Evolutionary conservation across 1,139 yeast species (phyloP).

Genomic region (Kazachstania sp.): DNA sequence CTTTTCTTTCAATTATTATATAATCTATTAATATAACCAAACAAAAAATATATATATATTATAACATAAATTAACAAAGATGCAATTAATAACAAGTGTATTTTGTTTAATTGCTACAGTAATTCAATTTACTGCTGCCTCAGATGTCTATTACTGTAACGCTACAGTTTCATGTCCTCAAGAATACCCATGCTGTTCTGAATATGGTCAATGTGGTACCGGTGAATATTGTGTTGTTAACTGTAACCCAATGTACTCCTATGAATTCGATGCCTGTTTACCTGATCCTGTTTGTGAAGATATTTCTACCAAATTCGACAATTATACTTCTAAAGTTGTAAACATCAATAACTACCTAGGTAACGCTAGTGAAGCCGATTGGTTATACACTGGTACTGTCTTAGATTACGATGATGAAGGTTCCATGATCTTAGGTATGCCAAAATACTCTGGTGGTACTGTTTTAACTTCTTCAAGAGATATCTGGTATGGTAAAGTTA

Average conservation of each 20-base stretch:
- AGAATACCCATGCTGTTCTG: slow-evolving; percentile 68
- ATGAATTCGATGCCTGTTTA: slow-evolving; percentile 46
- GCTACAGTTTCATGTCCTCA: slow-evolving; percentile 50
- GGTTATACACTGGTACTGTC: slow-evolving; percentile 68
- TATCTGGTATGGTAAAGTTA: slow-evolving; percentile 80
- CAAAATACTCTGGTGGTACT: slow-evolving; percentile 66
- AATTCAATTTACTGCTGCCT: slow-evolving; percentile 8
- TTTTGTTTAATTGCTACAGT: background rate
- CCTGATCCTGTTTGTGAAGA: slow-evolving; percentile 49
- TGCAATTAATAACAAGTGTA: background rate
- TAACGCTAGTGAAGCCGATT: slow-evolving; percentile 55
- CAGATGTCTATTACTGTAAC: slow-evolving; percentile 20
- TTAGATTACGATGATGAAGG: slow-evolving; percentile 46
- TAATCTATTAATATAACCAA: background rate
- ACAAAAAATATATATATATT: background rate
- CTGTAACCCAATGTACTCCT: slow-evolving; percentile 49
- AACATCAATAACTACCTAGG: slow-evolving; percentile 49
- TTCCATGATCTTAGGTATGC: slow-evolving; percentile 63
- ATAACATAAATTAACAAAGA: background rate
- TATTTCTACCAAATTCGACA: slow-evolving; percentile 33
- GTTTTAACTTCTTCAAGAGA: slow-evolving; percentile 72
- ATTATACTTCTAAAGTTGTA: slow-evolving; percentile 30
- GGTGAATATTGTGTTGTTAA: slow-evolving; percentile 76
- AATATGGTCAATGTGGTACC: slow-evolving; percentile 71
- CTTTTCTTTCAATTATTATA: background rate